phyloP scores from a whole-genome alignment of 495 filamentous ascomycete genomes.

The Aspergillus indologenus region DNA sequence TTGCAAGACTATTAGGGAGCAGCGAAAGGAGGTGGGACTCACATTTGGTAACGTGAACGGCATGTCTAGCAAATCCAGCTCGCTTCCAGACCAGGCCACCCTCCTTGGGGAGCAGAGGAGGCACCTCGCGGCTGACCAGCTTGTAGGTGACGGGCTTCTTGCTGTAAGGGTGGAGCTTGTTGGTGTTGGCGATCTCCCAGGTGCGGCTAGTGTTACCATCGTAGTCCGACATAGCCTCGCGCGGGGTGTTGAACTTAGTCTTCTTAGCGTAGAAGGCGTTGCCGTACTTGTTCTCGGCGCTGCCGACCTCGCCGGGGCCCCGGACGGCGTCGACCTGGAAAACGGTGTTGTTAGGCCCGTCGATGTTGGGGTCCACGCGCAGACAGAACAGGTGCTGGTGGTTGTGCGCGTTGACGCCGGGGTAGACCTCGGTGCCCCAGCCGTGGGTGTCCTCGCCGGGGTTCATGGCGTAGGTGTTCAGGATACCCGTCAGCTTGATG shows the following conservation, averaged over 20 bases:
- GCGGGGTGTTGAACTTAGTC: conserved; percentile 72
- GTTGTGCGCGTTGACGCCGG: conserved; percentile 76
- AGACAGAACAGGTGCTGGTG: conserved; percentile 97
- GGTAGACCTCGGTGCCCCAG: conserved; percentile 93
- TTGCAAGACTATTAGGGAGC: background rate
- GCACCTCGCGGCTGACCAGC: conserved; percentile 82
- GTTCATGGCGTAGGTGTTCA: conserved; percentile 87
- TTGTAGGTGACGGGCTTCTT: conserved; percentile 89
- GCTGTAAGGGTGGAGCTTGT: conserved; percentile 80
- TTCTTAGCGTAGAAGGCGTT: conserved; percentile 94
- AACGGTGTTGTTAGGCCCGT: conserved; percentile 81
- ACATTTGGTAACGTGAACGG: conserved; percentile 93
- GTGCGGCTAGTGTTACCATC: conserved; percentile 74
- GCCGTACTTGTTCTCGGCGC: conserved; percentile 81
- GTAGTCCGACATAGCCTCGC: conserved; percentile 77
- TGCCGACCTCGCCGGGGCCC: conserved; percentile 68
- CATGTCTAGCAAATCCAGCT: conserved; percentile 84
- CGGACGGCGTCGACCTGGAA: conserved; percentile 74
- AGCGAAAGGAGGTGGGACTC: conserved; percentile 35
- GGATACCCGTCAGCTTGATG: conserved; percentile 91
- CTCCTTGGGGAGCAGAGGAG: conserved; percentile 75
- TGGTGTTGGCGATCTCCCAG: conserved; percentile 89
- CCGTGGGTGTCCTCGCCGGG: conserved; percentile 81
- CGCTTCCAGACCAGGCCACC: conserved; percentile 89
- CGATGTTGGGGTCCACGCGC: conserved; percentile 84